phyloP scores from a whole-genome alignment of 2,329 filamentous ascomycete species.

The Coniochaeta sp. region DNA sequence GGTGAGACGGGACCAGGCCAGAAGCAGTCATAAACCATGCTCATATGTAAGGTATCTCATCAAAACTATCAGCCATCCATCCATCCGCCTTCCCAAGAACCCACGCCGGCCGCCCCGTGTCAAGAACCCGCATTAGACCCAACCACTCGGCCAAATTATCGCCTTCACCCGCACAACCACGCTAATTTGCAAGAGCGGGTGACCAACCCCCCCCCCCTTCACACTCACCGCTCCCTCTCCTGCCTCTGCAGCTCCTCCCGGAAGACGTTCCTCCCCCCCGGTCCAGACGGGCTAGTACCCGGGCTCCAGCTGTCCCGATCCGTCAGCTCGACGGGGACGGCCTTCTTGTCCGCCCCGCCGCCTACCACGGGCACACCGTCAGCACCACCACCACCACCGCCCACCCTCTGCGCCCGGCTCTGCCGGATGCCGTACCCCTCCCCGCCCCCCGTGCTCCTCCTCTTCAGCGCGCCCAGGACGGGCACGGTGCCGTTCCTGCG shows the following conservation, averaged over 20 bases:
- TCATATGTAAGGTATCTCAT: not conserved
- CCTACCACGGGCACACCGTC: conserved; percentile 2
- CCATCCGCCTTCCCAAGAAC: not conserved
- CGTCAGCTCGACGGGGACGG: conserved; percentile 19
- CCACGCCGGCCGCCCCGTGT: not conserved
- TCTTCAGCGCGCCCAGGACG: conserved; percentile 9
- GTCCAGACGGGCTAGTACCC: conserved; percentile 9
- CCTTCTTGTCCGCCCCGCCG: conserved; percentile 3
- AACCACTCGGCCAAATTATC: not conserved
- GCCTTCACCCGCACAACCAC: not conserved
- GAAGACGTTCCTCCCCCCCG: conserved; percentile 23
- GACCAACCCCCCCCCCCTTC: not conserved
- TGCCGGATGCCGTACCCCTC: conserved; percentile 19
- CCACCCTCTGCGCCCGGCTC: conserved; percentile 15
- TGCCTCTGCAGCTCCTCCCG: conserved; percentile 28
- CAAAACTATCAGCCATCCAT: not conserved
- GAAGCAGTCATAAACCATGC: not conserved
- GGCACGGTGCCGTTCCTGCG: conserved; percentile 15
- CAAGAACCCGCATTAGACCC: not conserved
- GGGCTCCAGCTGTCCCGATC: conserved; percentile 21
- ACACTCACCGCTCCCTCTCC: conserved; percentile 10
- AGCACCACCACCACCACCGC: conserved; percentile 5
- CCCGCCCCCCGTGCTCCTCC: conserved; percentile 6
- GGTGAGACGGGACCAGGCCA: not conserved
- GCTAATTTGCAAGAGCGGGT: not conserved